Base-by-base conservation (phyloP, 306 rosid species). In the Mucuna pruriens region DNA sequence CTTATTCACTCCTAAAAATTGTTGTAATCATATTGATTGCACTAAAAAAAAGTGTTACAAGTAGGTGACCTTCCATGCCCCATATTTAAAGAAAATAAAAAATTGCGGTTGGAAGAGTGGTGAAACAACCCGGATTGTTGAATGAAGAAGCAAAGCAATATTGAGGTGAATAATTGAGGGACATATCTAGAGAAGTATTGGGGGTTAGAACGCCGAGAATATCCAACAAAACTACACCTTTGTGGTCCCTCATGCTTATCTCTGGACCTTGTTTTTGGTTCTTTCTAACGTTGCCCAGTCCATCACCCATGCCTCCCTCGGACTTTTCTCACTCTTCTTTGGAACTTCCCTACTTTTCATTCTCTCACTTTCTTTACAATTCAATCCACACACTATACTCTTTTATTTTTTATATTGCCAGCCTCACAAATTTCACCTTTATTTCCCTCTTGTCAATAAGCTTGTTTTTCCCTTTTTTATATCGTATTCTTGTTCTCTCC, bases 161-260 rank as follows among this genome's bases (percentile, higher is more conserved):
- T 12, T 20, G 74, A 5, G 40, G 1, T 78, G 82, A 85, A 87
- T 84, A 42, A 84, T 84, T 84, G 83, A 75, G 0, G 75, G 76
- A 66, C 62, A 29, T 31, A 7, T 85, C 65, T 42, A 75, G 80
- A 84, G 67, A 61, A 84, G 84, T 23, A 77, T 78, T 82, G 39
- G 67, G 72, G 58, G 66, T 48, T 36, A 46, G 84, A 65, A 77
- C 44, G 84, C 79, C 81, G 86, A 87, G 85, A 89, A 78, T 77
- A 82, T 67, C 84, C 82, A 84, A 86, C 20, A 62, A 31, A 80
- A 80, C 63, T 77, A 82, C 83, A 78, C 78, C 66, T 84, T 34
- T 54, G 88, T 79, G 94, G 94, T 87, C 94, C 92, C 82, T 74
- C 25, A 75, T 76, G 25, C 78, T 75, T 81, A 71, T 83, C 83